Conservation (phyloP, 208 protist species). For the Acanthamoeba triangularis region DNA sequence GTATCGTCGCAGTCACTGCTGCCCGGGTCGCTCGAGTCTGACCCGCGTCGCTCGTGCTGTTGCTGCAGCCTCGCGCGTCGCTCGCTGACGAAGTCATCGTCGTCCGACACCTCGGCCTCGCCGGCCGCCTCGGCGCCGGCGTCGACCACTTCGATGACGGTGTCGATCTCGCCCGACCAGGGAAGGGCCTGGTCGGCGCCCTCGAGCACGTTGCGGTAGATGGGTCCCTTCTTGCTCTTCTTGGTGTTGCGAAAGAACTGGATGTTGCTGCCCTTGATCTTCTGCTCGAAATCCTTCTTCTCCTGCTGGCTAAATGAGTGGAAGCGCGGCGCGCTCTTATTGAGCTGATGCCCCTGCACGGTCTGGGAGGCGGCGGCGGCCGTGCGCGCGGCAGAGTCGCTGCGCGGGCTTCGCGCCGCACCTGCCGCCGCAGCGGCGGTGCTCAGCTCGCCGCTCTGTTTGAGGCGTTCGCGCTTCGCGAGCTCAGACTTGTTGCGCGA, state of each 20-base stretch:
- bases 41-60: background rate
- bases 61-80: background rate
- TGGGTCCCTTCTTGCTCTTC: background rate
- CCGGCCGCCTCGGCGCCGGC: no score
- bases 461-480: background rate
- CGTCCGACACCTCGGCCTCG: background rate
- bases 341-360: background rate
- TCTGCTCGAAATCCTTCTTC: constrained; percentile 58
- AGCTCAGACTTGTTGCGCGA: background rate
- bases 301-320: constrained; percentile 16
- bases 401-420: no score
- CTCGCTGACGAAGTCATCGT: background rate
- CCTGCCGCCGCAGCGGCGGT: background rate
- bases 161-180: background rate
- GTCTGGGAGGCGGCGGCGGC: no score
- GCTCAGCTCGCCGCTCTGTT: constrained; percentile 27
- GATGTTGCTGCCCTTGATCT: background rate
- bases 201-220: constrained; percentile 17
- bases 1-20: background rate
- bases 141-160: background rate
- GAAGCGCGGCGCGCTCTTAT: constrained; percentile 12
- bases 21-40: constrained; percentile 27
- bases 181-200: background rate
- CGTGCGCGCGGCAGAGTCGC: no score
- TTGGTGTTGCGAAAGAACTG: constrained; percentile 35